Evolutionary conservation across 2,329 filamentous ascomycete genomes (phyloP), one percentile per base, ranked within the genome.

Genomic region (Epicoccum nigrum): DNA sequence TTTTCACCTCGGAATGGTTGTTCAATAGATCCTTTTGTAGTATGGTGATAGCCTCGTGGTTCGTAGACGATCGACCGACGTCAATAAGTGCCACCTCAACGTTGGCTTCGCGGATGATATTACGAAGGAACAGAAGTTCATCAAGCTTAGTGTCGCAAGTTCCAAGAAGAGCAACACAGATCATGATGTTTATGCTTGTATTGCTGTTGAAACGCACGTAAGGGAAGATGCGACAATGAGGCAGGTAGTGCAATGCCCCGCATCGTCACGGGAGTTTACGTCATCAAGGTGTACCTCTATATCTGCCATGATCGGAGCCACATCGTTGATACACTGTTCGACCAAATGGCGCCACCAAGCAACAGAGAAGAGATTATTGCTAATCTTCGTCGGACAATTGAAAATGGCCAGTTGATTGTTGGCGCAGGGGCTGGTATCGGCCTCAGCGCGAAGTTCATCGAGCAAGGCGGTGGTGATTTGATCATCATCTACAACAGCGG

Each of bases 401-500:
- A 77, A 21, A 73, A 80, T 53, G 82, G 81, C 27, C 79, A 80
- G 35, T 77, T 83, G 46, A 84, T 89, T 40, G 80, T 89, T 35
- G 86, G 86, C n/a, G 86, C 85, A 0, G 86, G 86, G 9, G 86
- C 86, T 19, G 82, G 86, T 34, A 88, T 87, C 51, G 87, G 87
- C 0, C 79, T 90, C 3, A 86, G 85, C 2, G 86, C 87, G 53
- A 90, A 90, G 62, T 87, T 82, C 62, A 81, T 88, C 57, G 87
- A 90, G 69, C 79, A 80, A 37, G 87, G 86, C 30, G 85, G 86
- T 54, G 84, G 81, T 12, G 86, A 89, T 62, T 74, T 90, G 33
- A 88, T 90, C 63, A 84, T 89, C 55, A 81, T 89, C 60, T 89
- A 89, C 76, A 89, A 89, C 70, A 86, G 83, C 30, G 87, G 87